These are phyloP conservation scores for Aspergillus leporis DNA, from an alignment of 495 filamentous ascomycete species.

Conservation along the genomic window DNA sequence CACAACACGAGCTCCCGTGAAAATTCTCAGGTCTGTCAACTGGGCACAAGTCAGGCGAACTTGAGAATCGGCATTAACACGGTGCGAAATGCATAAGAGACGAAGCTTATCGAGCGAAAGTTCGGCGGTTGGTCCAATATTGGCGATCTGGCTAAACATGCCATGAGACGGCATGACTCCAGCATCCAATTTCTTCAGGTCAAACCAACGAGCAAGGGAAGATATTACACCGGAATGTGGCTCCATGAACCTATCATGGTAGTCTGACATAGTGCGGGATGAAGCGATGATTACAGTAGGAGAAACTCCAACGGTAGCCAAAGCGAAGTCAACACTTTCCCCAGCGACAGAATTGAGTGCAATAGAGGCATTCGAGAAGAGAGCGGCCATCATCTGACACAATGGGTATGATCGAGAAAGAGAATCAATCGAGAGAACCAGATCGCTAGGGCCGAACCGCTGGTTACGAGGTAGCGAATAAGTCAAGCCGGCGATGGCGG, in stretches of 20 bases:
- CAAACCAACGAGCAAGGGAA: conserved; percentile 65
- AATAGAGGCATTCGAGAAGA: conserved; percentile 80
- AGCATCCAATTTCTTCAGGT: conserved; percentile 63
- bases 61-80: conserved; percentile 32
- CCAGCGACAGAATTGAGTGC: conserved; percentile 87
- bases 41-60: conserved; percentile 60
- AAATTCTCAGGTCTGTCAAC: conserved; percentile 76
- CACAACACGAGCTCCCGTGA: conserved; percentile 76
- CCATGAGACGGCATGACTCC: conserved; percentile 63
- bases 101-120: conserved; percentile 72
- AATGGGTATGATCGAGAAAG: conserved; percentile 79
- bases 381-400: conserved; percentile 74
- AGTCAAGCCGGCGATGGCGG: conserved; percentile 77
- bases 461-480: conserved; percentile 71
- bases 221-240: conserved; percentile 52
- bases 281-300: conserved; percentile 85
- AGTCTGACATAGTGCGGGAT: conserved; percentile 66
- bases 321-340: conserved; percentile 62
- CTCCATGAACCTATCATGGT: conserved; percentile 58
- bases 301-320: conserved; percentile 69
- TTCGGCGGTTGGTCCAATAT: conserved; percentile 63
- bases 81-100: conserved; percentile 43
- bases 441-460: conserved; percentile 68
- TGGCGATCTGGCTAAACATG: conserved; percentile 43
- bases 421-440: conserved; percentile 86